Evolutionary conservation across 495 filamentous ascomycete genomes (phyloP), one percentile per base, ranked within the genome.

Genomic region (Astrothelium macrocarpum): DNA sequence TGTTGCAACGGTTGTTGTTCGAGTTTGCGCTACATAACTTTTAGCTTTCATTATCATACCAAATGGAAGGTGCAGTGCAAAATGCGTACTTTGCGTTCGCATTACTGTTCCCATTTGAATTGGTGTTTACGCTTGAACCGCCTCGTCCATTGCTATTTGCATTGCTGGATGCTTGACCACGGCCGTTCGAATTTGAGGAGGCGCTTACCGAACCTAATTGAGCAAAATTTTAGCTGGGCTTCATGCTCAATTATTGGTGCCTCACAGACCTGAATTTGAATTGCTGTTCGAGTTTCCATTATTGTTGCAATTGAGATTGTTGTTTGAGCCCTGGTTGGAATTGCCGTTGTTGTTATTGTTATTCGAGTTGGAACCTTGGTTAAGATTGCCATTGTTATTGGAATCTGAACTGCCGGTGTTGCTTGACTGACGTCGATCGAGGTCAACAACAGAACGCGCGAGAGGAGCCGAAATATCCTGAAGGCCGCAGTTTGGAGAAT

Each of bases 251-350:
- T 28, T 9, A 12, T n/a, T 26, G 12, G 12, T 0, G 0, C 12
- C 25, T 28, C 5, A 56, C 49, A 25, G 29, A 56, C 49, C 49
- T 56, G 49, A 56, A 29, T 56, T 56, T 29, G 49, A 56, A 56
- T 26, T 29, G 25, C 49, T 56, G 49, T 56, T 56, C 49, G 49
- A 56, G 49, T 56, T 49, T 18, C 43, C 43, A 49, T 49, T 49
- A 20, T 49, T 23, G 45, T 49, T 56, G 49, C 49, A 56, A 16
- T 56, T 56, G 23, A 56, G 23, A 29, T 56, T 56, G 49, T 25
- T 56, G 25, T 56, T 56, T 16, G 49, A 56, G 49, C 49, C 49
- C 29, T 25, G 23, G 49, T 56, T 56, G 49, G 12, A 28, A 25
- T 56, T 56, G 3, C 25, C 25, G 25, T 56, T 56, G 25, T 12